Base-by-base conservation (phyloP, 2,329 filamentous ascomycete species). In the Alternaria gaisen region DNA sequence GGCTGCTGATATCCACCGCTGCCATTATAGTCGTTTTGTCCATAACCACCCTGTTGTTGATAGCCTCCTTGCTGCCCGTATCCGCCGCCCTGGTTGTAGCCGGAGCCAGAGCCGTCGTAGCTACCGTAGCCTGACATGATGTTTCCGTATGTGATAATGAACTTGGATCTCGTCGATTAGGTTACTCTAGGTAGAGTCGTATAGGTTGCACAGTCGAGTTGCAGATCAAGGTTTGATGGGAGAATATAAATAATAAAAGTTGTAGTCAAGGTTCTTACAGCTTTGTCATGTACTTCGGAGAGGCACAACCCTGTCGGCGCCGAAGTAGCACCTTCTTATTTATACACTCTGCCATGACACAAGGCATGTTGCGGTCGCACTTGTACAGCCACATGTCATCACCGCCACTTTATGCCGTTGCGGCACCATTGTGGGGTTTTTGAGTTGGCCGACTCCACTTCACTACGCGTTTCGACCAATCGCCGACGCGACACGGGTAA, bases 111-210 rank as follows among this genome's bases (percentile, higher is more conserved):
- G 32, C 32, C 42, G n/a, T 38, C 32, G 42, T 61, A 55, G 30
- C 57, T 52, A 42, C 53, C 44, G 53, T 66, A 65, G 26, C 58
- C 51, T 38, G 63, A 66, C 65, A 68, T 66, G 36, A 24, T 64
- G 28, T 38, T 16, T 42, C 44, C 18, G 24, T 51, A 22, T 20
- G 14, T 28, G 20, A 14, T 7, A 12, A 42, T 18, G 42, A 20
- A 41, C n/a, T 22, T 40, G 20, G 26, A 22, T 36, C 4, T 0
- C 32, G 7, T 12, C 14, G 10, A 44, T 16, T 48, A 28, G 22
- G 50, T 20, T 28, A 16, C 7, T 43, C 5, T 51, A 34, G 28
- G 34, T 51, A 36, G 50, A n/a, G 43, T 24, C 22, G 53, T 24
- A 22, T 9, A 14, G 40, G 11, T 24, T 20, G 26, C 11, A 38